Evolutionary conservation across 805 yeast species (phyloP).

Genomic region (Teunomyces cretensis): DNA sequence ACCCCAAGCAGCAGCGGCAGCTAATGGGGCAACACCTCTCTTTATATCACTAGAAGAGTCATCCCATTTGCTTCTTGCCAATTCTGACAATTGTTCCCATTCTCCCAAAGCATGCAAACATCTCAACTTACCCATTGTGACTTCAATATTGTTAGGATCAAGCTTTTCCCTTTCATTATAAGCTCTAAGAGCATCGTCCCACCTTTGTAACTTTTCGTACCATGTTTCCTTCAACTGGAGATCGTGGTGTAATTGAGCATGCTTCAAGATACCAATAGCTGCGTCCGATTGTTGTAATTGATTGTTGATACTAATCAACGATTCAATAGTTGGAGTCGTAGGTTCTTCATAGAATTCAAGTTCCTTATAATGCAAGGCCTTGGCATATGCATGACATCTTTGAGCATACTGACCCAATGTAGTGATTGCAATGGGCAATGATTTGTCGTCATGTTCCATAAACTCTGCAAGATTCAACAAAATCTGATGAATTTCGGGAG

Average conservation of each 20-base stretch:
- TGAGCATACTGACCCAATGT: constrained; percentile 91
- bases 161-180: constrained; percentile 73
- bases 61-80: constrained; percentile 86
- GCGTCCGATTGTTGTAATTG: constrained; percentile 97
- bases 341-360: constrained; percentile 93
- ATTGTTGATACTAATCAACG: constrained; percentile 87
- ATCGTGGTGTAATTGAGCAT: constrained; percentile 88
- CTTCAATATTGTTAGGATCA: constrained; percentile 74
- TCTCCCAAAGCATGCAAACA: constrained; percentile 98
- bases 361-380: constrained; percentile 94
- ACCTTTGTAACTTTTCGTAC: constrained; percentile 94
- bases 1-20: constrained; percentile 99
- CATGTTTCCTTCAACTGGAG: constrained; percentile 93
- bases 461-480: constrained; percentile 88
- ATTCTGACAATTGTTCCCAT: constrained; percentile 88
- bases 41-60: constrained; percentile 68
- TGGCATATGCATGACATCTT: constrained; percentile 95
- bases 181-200: constrained; percentile 97
- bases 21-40: constrained; percentile 89
- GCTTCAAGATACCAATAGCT: constrained; percentile 93
- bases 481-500: constrained; percentile 93
- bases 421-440: constrained; percentile 87
- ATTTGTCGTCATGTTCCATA: constrained; percentile 96
- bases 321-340: constrained; percentile 85
- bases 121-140: constrained; percentile 96